Percentiles rank a stretch among this genome's conserved stretches.
phyloP scores from a whole-genome alignment of 139 green algal species.

The Pseudopediastrum boryanum region DNA sequence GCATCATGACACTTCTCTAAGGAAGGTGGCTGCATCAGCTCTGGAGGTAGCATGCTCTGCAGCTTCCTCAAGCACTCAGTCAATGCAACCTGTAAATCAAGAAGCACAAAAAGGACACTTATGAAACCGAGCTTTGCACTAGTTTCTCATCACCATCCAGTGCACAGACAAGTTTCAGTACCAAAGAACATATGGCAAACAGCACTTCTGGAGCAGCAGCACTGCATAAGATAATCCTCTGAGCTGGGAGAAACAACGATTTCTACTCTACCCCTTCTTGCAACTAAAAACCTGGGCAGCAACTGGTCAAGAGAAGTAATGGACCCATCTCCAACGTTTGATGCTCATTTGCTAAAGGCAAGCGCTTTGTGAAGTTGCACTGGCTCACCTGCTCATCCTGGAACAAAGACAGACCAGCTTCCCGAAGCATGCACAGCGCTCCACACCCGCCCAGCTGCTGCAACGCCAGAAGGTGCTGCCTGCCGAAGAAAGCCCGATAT shows the following conservation, averaged over 20 bases:
- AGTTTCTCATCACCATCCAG: background rate
- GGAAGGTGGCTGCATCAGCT: constrained; percentile 11
- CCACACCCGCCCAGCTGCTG: background rate
- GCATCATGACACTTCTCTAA: constrained; percentile 8
- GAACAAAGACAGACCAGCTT: background rate
- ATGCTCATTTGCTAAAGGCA: background rate
- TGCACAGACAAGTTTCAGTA: background rate
- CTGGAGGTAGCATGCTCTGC: constrained; percentile 13
- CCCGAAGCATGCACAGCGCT: constrained; percentile 4
- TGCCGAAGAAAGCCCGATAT: constrained; percentile 19
- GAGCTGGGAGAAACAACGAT: background rate
- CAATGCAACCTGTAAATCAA: constrained; percentile 6
- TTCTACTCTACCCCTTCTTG: background rate
- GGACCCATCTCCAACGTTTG: background rate
- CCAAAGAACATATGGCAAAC: background rate
- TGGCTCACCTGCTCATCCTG: constrained; percentile 22
- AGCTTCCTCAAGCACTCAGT: background rate
- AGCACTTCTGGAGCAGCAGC: background rate
- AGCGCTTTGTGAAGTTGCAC: background rate
- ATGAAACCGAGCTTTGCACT: background rate
- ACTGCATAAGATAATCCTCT: background rate
- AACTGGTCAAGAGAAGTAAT: background rate
- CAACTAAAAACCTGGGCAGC: background rate
- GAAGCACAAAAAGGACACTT: background rate
- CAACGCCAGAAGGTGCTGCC: constrained; percentile 31